Evolutionary conservation across 352 stramenopile species (phyloP), one percentile per base, ranked within the genome.

Genomic region (Thraustochytrium striatum): DNA sequence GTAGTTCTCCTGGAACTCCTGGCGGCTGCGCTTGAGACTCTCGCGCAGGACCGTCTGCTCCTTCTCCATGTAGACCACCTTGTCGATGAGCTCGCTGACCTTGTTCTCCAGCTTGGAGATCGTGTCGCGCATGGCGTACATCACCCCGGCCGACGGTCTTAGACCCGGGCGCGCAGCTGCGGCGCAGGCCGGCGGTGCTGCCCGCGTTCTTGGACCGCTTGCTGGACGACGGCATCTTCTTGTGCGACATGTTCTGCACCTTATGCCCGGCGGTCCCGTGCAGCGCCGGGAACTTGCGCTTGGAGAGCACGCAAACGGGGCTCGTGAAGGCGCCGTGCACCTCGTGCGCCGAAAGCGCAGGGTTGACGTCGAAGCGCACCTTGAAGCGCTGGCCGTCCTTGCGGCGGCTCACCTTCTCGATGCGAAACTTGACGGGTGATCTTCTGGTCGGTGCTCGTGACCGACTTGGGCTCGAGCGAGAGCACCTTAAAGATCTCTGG

Each of bases 401-500:
- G 33, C 78, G 53, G 28, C 78, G 47, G 38, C 33, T 61, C 33
- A 82, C 78, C 68, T 82, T 82, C 36, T 82, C 78, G 25, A 82
- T 82, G 35, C 78, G 62, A 28, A 82, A 82, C 38, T 72, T 57
- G 38, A 81, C 55, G n/a, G n/a, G 30, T 58, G 25, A 81, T 52
- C 13, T 68, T 21, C 30, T 65, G 50, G 16, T 81, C 38, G 13
- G 33, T 43, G 3, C 35, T 16, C 32, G 62, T 72, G 8, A 82
- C 32, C 5, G 25, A 28, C n/a, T 73, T 69, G 28, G 68, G 78
- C 30, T 82, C 68, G 28, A 73, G 35, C 16, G 47, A 72, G 21
- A 82, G 21, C 11, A 81, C 25, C 7, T 78, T 79, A 7, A 82
- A 47, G 35, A 82, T 82, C 35, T 82, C 69, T 21, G 58, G 38